These are phyloP conservation scores for Pistacia atlantica DNA, from an alignment of 345 rosid genomes.

Conservation along the genomic window DNA sequence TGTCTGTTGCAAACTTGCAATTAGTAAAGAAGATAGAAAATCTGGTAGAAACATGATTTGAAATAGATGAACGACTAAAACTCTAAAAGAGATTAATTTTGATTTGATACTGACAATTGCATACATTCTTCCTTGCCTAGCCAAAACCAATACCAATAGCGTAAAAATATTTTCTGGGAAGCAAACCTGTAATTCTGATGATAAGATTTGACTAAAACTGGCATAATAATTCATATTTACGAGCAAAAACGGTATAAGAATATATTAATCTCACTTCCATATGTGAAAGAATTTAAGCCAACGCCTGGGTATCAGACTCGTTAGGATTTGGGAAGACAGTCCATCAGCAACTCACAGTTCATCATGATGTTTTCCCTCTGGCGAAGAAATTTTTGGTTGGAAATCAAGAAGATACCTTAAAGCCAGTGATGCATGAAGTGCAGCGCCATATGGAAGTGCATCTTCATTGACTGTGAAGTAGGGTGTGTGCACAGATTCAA, in stretches of 20 bases:
- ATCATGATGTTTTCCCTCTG: slow-evolving; percentile 40
- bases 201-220: background rate
- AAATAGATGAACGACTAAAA: no score
- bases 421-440: slow-evolving; percentile 88
- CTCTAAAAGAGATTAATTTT: background rate
- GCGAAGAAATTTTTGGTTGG: slow-evolving; percentile 28
- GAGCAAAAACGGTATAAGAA: background rate
- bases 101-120: background rate
- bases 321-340: background rate
- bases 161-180: background rate
- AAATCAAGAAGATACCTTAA: slow-evolving; percentile 53
- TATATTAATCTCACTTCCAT: background rate
- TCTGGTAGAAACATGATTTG: background rate
- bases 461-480: slow-evolving; percentile 69
- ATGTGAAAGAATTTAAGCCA: background rate
- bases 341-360: slow-evolving; percentile 49
- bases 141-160: background rate
- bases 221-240: background rate
- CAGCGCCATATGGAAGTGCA: slow-evolving; percentile 80
- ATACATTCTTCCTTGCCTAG: background rate
- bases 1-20: no score
- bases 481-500: slow-evolving; percentile 56
- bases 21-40: background rate
- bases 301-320: background rate
- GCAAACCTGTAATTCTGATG: background rate